These are phyloP conservation scores for Phoenix roebelenii DNA, from an alignment of 176 grass and related monocot genomes.

Conservation along the genomic window DNA sequence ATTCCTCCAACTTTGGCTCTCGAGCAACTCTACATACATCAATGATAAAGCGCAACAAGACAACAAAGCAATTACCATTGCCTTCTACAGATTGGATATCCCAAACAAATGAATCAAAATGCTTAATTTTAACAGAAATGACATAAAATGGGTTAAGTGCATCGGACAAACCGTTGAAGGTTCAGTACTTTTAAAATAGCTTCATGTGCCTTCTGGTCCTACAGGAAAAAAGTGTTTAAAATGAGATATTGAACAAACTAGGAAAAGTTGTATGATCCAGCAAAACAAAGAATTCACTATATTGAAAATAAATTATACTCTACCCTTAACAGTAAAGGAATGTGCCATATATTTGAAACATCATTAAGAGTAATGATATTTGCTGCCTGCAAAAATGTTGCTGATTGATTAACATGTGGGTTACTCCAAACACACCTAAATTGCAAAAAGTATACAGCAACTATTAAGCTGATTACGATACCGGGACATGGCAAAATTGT, in stretches of 20 bases:
- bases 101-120: too few species aligned
- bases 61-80: neutral
- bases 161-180: constrained; percentile 54
- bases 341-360: constrained; percentile 97
- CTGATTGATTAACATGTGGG: neutral
- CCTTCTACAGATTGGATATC: too few species aligned
- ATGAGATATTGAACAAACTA: neutral
- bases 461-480: neutral
- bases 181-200: constrained; percentile 81
- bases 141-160: neutral
- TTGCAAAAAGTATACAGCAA: too few species aligned
- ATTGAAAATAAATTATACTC: constrained; percentile 10
- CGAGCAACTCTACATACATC: constrained; percentile 33
- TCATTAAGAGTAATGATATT: constrained; percentile 83
- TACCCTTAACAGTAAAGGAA: constrained; percentile 92
- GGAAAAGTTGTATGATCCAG: neutral
- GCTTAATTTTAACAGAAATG: too few species aligned
- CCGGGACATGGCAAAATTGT: constrained; percentile 87
- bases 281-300: neutral
- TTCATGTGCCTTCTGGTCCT: constrained; percentile 99
- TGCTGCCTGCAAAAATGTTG: constrained; percentile 35
- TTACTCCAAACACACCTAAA: too few species aligned
- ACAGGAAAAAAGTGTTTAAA: constrained; percentile 7
- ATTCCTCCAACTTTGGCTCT: constrained; percentile 52
- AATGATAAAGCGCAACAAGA: neutral